phyloP scores from a whole-genome alignment of 2,329 filamentous ascomycete species.

The Epichloe elymi region DNA sequence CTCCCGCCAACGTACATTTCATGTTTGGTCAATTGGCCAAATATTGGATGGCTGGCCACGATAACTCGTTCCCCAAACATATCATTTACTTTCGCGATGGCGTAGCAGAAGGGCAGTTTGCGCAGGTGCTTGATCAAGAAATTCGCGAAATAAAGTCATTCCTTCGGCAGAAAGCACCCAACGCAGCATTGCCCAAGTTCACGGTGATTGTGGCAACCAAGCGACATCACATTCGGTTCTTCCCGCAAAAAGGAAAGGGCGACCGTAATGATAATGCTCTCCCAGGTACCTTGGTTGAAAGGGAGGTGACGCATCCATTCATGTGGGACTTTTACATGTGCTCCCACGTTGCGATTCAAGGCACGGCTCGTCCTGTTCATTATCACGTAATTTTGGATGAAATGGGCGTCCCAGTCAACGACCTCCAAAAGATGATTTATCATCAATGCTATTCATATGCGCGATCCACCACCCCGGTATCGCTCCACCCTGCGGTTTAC shows the following conservation, averaged over 20 bases:
- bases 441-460: conserved; percentile 91
- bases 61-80: conserved; percentile 40
- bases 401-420: conserved; percentile 49
- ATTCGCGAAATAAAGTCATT: conserved; percentile 54
- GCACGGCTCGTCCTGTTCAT: conserved; percentile 82
- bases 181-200: conserved; percentile 44
- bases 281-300: conserved; percentile 78
- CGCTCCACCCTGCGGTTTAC: conserved; percentile 79
- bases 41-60: conserved; percentile 50
- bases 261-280: conserved; percentile 73
- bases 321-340: conserved; percentile 74
- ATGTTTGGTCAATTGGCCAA: conserved; percentile 53
- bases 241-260: conserved; percentile 48
- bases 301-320: conserved; percentile 78
- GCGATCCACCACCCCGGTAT: conserved; percentile 84
- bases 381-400: conserved; percentile 87
- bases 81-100: conserved; percentile 92
- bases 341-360: conserved; percentile 67
- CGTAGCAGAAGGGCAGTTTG: conserved; percentile 76
- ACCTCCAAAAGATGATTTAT: conserved; percentile 80
- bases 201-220: conserved; percentile 85
- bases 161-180: conserved; percentile 29
- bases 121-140: conserved; percentile 67
- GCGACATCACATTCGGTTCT: conserved; percentile 88
- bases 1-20: conserved; percentile 46